Conservation (phyloP, 768 basidiomycete species). For the Boletus rex-veris region DNA sequence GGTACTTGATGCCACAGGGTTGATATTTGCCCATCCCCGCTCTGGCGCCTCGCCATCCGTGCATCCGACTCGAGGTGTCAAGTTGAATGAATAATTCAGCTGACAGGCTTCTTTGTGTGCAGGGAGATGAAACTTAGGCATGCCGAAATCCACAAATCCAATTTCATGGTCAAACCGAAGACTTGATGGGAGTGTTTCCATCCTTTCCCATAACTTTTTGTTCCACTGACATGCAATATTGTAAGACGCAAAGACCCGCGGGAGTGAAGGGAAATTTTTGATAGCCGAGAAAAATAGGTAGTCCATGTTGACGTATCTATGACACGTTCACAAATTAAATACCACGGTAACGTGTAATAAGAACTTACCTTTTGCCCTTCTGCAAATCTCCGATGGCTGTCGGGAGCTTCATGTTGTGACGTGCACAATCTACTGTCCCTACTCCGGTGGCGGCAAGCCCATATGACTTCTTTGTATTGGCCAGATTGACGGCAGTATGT, state of each 20-base stretch:
- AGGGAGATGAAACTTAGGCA: too few species aligned
- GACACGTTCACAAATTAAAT: not conserved
- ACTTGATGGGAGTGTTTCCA: not conserved
- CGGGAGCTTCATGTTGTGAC: slow-evolving; percentile 17
- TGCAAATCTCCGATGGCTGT: slow-evolving; percentile 15
- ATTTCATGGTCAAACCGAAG: not conserved
- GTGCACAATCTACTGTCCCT: slow-evolving; percentile 27
- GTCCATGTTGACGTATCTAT: slow-evolving; percentile 20
- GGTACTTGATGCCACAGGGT: too few species aligned
- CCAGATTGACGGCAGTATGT: slow-evolving; percentile 8
- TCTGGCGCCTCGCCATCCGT: too few species aligned
- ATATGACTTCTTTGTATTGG: not conserved
- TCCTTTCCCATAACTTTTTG: slow-evolving; percentile 1
- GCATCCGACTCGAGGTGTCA: too few species aligned
- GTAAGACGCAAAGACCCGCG: not conserved
- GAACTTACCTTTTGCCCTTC: slow-evolving; percentile 16
- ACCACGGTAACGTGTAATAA: not conserved
- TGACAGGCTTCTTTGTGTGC: too few species aligned
- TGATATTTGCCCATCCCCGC: too few species aligned
- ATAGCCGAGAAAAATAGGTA: slow-evolving; percentile 11
- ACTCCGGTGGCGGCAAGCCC: slow-evolving; percentile 28
- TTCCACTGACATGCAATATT: slow-evolving; percentile 3
- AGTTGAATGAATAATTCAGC: too few species aligned
- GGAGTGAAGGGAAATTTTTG: too few species aligned
- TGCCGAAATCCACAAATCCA: too few species aligned